These are phyloP conservation scores for Solanum hybrid DNA, from an alignment of 305 asterid genomes.

Conservation along the genomic window DNA sequence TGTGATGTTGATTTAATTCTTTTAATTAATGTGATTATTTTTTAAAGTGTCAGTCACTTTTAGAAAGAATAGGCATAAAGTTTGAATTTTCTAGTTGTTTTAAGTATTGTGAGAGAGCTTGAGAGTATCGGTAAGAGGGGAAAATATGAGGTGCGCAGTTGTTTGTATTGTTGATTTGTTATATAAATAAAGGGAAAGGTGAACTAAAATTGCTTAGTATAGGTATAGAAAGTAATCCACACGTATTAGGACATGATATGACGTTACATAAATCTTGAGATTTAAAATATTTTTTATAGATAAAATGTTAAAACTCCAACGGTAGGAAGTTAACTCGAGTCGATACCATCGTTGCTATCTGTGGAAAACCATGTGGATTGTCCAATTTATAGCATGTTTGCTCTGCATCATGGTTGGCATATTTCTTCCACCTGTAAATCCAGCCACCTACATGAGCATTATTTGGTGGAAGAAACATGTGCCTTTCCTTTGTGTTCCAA, in stretches of 20 bases:
- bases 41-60: background rate
- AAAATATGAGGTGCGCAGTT: too few relatives aligned
- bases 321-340: background rate
- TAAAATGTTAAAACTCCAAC: background rate
- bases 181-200: background rate
- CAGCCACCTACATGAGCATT: background rate
- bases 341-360: background rate
- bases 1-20: too few relatives aligned
- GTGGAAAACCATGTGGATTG: background rate
- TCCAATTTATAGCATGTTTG: background rate
- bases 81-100: background rate
- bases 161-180: background rate
- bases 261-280: too few relatives aligned
- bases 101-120: background rate
- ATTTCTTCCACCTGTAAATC: background rate
- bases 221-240: background rate
- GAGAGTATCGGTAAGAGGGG: background rate
- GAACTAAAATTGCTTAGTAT: background rate
- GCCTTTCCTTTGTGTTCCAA: conserved; percentile 87
- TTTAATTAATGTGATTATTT: too few relatives aligned
- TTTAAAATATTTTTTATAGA: too few relatives aligned
- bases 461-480: conserved; percentile 24
- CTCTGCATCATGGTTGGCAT: background rate
- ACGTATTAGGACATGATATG: background rate
- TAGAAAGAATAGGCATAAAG: background rate